Evolutionary conservation across 2,329 filamentous ascomycete species (phyloP).

Genomic region (Aspergillus hortae): DNA sequence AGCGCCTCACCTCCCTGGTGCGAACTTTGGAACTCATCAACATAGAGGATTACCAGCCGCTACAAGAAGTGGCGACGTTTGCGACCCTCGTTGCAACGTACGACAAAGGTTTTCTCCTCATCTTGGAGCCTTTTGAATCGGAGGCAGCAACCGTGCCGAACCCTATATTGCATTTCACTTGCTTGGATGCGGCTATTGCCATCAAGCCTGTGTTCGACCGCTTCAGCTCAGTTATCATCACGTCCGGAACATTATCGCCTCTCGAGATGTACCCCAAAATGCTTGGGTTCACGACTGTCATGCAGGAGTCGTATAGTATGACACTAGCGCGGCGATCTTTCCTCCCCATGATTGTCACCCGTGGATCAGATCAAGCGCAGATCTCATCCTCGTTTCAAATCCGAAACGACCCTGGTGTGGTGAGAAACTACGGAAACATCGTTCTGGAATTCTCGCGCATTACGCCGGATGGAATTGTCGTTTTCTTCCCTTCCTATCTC

Average conservation of each 20-base stretch:
- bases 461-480: slow-evolving; percentile 95
- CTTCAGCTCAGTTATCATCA: slow-evolving; percentile 97
- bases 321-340: slow-evolving; percentile 93
- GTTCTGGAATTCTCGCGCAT: slow-evolving; percentile 94
- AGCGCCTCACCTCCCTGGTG: slow-evolving; percentile 89
- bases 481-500: slow-evolving; percentile 97
- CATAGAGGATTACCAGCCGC: slow-evolving; percentile 94
- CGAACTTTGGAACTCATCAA: slow-evolving; percentile 93
- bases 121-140: slow-evolving; percentile 95
- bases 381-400: slow-evolving; percentile 94
- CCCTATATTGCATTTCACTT: slow-evolving; percentile 94
- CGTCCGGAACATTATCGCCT: slow-evolving; percentile 93
- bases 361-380: slow-evolving; percentile 88
- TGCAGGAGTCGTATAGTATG: slow-evolving; percentile 97
- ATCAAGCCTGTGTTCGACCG: slow-evolving; percentile 97
- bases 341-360: slow-evolving; percentile 93
- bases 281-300: slow-evolving; percentile 86
- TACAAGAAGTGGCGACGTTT: slow-evolving; percentile 97
- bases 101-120: slow-evolving; percentile 91
- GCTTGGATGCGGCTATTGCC: slow-evolving; percentile 92
- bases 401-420: slow-evolving; percentile 92
- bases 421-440: slow-evolving; percentile 91
- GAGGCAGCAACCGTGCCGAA: slow-evolving; percentile 95
- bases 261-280: slow-evolving; percentile 99
- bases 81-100: slow-evolving; percentile 95